These are phyloP conservation scores for Macroventuria anomochaeta DNA, from an alignment of 2,329 filamentous ascomycete species.

Conservation along the genomic window DNA sequence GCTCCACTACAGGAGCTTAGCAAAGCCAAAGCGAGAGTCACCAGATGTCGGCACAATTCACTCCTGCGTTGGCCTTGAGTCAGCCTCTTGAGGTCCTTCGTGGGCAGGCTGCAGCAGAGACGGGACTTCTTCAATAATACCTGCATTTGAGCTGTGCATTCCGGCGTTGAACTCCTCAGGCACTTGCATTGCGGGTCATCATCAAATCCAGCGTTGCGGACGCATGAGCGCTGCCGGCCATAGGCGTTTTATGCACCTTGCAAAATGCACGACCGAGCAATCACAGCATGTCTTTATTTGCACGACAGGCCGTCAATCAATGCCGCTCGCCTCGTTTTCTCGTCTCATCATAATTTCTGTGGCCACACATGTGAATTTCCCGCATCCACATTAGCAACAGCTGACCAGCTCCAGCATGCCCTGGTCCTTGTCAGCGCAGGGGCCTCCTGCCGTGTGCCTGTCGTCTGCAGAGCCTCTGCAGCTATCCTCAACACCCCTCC, in stretches of 20 bases:
- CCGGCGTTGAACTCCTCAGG: constrained; percentile 4
- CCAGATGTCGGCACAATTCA: constrained; percentile 16
- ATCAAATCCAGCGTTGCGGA: constrained; percentile 28
- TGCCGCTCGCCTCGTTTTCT: constrained; percentile 25
- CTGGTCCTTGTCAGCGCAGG: constrained; percentile 23
- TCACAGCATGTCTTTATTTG: constrained; percentile 34
- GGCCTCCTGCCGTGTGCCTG: constrained; percentile 10
- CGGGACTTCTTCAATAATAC: constrained; percentile 9
- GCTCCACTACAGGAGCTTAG: constrained; percentile 12
- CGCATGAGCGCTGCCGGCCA: constrained; percentile 22
- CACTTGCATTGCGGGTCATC: constrained; percentile 14
- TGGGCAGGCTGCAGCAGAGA: constrained; percentile 10
- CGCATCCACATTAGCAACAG: constrained; percentile 30
- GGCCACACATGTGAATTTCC: constrained; percentile 23
- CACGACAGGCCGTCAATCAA: constrained; percentile 39
- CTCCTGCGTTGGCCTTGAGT: constrained; percentile 12
- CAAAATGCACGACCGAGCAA: constrained; percentile 25
- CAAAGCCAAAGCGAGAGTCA: constrained; percentile 13
- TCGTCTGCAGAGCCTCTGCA: constrained; percentile 19
- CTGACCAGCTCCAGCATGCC: constrained; percentile 30
- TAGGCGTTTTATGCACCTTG: constrained; percentile 26
- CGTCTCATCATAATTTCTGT: constrained; percentile 30
- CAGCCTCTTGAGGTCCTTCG: constrained; percentile 12
- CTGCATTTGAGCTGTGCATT: constrained; percentile 13
- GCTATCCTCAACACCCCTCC: constrained; percentile 13